Evolutionary conservation across 2,329 filamentous ascomycete genomes (phyloP).

Genomic region (Colletotrichum ledebouriae): DNA sequence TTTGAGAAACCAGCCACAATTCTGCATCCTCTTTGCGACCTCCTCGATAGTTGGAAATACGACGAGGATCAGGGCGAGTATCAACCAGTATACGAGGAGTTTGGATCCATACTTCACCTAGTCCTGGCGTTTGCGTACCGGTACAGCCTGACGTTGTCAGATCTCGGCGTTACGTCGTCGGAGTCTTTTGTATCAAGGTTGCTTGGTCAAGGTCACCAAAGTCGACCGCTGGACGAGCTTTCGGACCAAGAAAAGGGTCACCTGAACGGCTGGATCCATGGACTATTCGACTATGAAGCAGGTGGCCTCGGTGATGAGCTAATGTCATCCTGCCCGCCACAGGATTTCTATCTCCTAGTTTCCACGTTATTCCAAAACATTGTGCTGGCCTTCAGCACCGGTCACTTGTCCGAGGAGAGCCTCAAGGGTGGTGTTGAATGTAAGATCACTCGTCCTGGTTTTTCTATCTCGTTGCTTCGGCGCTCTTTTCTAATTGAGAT

Average conservation of each 20-base stretch:
- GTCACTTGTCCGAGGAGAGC: constrained; percentile 75
- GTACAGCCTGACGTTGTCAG: constrained; percentile 74
- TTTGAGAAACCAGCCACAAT: constrained; percentile 80
- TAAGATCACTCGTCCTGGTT: constrained; percentile 54
- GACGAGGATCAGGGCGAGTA: constrained; percentile 88
- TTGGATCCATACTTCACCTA: constrained; percentile 81
- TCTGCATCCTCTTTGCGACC: constrained; percentile 78
- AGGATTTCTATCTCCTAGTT: constrained; percentile 84
- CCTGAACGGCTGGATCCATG: constrained; percentile 80
- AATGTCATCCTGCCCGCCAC: constrained; percentile 84
- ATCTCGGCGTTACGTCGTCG: constrained; percentile 71
- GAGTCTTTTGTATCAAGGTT: constrained; percentile 79
- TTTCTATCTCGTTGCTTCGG: neutral
- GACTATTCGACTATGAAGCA: constrained; percentile 81
- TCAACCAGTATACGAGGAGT: constrained; percentile 89
- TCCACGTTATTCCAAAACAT: constrained; percentile 84
- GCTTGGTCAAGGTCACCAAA: constrained; percentile 70
- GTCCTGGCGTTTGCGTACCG: constrained; percentile 82
- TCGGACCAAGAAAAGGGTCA: constrained; percentile 74
- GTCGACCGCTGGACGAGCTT: constrained; percentile 70
- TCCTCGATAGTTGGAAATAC: constrained; percentile 84
- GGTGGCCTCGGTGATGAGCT: constrained; percentile 83
- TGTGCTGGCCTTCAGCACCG: constrained; percentile 76
- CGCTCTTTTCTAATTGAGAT: constrained; percentile 40
- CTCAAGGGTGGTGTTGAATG: constrained; percentile 83